Evolutionary conservation across 441 rosid genomes (phyloP).

Genomic region (Populus hybrid): DNA sequence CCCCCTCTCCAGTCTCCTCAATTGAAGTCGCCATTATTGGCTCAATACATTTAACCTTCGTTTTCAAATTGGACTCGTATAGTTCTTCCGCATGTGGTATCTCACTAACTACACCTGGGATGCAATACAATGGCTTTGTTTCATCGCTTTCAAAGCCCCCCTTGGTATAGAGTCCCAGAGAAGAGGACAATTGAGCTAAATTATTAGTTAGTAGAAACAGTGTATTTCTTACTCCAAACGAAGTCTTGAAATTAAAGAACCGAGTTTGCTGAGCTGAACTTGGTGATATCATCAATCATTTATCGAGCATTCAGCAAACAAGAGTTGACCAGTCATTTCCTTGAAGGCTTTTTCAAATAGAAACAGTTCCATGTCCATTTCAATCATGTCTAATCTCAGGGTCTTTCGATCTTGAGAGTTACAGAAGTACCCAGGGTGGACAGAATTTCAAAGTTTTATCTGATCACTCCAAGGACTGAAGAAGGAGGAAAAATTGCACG

Average conservation of each 20-base stretch:
- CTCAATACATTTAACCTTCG: not conserved
- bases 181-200: not conserved
- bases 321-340: not conserved
- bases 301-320: not conserved
- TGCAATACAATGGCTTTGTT: not conserved
- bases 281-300: not conserved
- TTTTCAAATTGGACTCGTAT: not conserved
- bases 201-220: not conserved
- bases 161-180: not conserved
- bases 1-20: not conserved
- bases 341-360: not conserved
- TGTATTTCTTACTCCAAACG: not conserved
- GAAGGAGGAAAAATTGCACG: not conserved
- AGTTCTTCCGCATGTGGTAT: not conserved
- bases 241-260: not conserved
- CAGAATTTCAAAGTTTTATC: constrained; percentile 7
- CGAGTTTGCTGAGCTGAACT: not conserved
- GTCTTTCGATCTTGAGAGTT: not conserved
- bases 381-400: constrained; percentile 6
- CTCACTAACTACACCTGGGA: not conserved
- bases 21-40: not conserved
- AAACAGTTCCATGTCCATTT: constrained; percentile 7
- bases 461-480: not conserved
- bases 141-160: not conserved
- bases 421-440: not conserved